Evolutionary conservation across 2,329 filamentous ascomycete genomes (phyloP), one percentile per base, ranked within the genome.

Genomic region (Anthostomella pinea): DNA sequence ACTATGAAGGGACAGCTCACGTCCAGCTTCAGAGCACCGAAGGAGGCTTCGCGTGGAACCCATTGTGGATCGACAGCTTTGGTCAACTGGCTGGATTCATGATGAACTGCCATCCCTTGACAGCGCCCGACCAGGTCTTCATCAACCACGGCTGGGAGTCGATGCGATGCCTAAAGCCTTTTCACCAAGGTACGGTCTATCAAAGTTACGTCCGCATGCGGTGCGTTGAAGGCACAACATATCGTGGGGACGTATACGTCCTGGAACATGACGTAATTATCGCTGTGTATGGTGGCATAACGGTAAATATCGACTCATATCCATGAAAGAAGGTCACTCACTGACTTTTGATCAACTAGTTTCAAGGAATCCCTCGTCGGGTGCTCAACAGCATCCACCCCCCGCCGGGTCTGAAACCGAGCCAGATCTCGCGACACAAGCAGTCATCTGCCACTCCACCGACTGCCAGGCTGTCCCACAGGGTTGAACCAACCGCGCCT

Each of bases 221-320:
- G 4, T 19, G 17, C 14, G 29, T 4, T 8, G 29, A 21, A 4
- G 9, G 8, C 19, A n/a, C 14, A 16, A 19, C 19, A 9, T 31
- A n/a, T 17, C n/a, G 20, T 5, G 29, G 29, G 7, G 29, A 31
- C 15, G 29, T 31, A 8, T 31, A 31, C n/a, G 22, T 31, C 29
- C 17, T 31, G 5, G 17, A 31, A 22, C n/a, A 13, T 6, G 4
- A 9, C 19, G 29, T 20, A 19, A 31, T 31, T 21, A 16, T 31
- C 9, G 29, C 17, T 5, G 13, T 31, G 29, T 16, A 20, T 5
- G 29, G 18, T n/a, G 29, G 17, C 8, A 31, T 31, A n/a, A n/a
- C n/a, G n/a, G n/a, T 22, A 8, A 16, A 14, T 31, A 20, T 14
- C 29, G 15, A 8, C 29, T 14, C n/a, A n/a, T n/a, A n/a, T n/a